phyloP scores from a whole-genome alignment of 306 rosid species.

The Cucumis hystrix region DNA sequence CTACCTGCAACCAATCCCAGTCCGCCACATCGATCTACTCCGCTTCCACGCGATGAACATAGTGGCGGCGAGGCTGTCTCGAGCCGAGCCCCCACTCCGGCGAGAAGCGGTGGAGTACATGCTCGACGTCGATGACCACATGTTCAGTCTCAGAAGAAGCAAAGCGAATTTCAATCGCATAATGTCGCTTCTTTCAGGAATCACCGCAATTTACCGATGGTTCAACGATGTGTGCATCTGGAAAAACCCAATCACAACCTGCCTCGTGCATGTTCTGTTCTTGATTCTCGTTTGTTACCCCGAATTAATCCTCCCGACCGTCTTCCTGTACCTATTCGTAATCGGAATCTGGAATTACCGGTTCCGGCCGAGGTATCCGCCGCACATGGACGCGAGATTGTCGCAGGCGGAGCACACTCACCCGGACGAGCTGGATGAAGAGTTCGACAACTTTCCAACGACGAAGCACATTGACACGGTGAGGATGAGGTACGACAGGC shows the following conservation, averaged over 20 bases:
- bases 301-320: conserved; percentile 66
- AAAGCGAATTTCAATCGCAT: conserved; percentile 76
- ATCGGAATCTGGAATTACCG: conserved; percentile 82
- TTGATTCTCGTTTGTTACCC: conserved; percentile 82
- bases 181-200: conserved; percentile 53
- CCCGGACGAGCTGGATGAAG: conserved; percentile 85
- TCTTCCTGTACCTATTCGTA: conserved; percentile 73
- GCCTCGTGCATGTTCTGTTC: conserved; percentile 72
- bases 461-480: conserved; percentile 44
- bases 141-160: conserved; percentile 88
- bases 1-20: conserved; percentile 63
- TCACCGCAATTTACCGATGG: conserved; percentile 51
- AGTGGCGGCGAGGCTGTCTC: conserved; percentile 48
- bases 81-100: conserved; percentile 87
- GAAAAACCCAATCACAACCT: conserved; percentile 75
- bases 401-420: conserved; percentile 63
- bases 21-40: conserved; percentile 59
- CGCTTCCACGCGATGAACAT: conserved; percentile 84
- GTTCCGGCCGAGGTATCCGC: conserved; percentile 71
- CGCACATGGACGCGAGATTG: conserved; percentile 86
- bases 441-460: conserved; percentile 75
- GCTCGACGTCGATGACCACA: conserved; percentile 79
- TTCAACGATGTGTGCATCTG: conserved; percentile 61
- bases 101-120: conserved; percentile 77
- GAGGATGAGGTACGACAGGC: conserved; percentile 78